phyloP scores from a whole-genome alignment of 2,329 filamentous ascomycete species.

The Pseudonectria buxi region DNA sequence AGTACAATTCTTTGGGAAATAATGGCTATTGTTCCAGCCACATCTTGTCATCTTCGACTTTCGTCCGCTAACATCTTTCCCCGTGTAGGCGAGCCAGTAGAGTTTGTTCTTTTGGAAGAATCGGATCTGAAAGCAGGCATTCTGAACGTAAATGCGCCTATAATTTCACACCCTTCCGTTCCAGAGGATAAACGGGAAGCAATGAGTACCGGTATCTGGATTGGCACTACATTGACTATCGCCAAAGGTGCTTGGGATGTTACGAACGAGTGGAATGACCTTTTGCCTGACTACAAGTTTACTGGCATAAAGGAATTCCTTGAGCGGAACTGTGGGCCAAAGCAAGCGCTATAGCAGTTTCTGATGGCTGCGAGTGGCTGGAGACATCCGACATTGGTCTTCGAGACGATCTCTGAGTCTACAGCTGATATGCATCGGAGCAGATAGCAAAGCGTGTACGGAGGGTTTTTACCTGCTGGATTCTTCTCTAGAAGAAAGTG shows the following conservation, averaged over 20 bases:
- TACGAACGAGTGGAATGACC: slow-evolving; percentile 36
- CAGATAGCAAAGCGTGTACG: too few species aligned
- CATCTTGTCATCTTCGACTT: too few species aligned
- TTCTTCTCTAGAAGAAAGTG: too few species aligned
- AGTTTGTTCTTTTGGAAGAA: slow-evolving; percentile 1
- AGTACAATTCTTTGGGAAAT: slow-evolving; percentile 20
- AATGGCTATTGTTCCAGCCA: too few species aligned
- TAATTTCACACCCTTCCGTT: slow-evolving; percentile 9
- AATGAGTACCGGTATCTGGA: slow-evolving; percentile 17
- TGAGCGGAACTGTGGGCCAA: too few species aligned
- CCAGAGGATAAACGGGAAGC: slow-evolving; percentile 14
- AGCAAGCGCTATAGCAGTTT: too few species aligned
- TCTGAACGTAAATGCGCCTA: slow-evolving; percentile 17
- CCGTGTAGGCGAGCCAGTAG: slow-evolving; percentile 3
- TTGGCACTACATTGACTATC: slow-evolving; percentile 30
- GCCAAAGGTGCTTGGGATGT: slow-evolving; percentile 29
- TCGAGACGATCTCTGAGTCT: too few species aligned
- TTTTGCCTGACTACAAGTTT: slow-evolving; percentile 38
- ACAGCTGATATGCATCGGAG: too few species aligned
- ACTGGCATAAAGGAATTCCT: slow-evolving; percentile 34
- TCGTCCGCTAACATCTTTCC: neutral
- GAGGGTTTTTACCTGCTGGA: too few species aligned
- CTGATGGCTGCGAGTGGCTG: too few species aligned
- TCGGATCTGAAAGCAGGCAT: slow-evolving; percentile 7
- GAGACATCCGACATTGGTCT: too few species aligned